Evolutionary conservation across 108 stramenopile species (phyloP), one percentile per base, ranked within the genome.

Genomic region (Seminavis robusta): DNA sequence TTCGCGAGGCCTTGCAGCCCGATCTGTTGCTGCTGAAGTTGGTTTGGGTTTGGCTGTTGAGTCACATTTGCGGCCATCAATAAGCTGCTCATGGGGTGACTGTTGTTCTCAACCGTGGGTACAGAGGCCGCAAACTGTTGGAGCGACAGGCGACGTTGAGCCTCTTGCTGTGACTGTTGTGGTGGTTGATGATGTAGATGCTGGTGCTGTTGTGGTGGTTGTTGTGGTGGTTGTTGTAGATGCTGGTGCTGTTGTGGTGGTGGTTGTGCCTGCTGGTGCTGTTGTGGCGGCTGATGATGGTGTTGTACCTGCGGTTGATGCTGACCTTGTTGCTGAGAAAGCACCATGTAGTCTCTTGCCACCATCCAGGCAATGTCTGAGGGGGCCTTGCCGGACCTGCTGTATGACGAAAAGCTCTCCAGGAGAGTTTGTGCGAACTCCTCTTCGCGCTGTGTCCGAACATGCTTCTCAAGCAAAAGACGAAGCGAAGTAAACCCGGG

Each of bases 331-430:
- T 42, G 61, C 8, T 68, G 59, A 16, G 63, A 54, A 46, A 71
- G 51, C 24, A 86, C 69, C 54, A 80, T 74, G 51, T 49, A 91
- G 47, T 91, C 89, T 19, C 89, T 56, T 29, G 77, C 73, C 24
- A 84, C 67, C 78, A 87, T 71, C 59, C 71, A 56, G 11, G 79
- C 76, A 47, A 78, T 76, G 20, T 86, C 83, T 19, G 45, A n/a
- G 2, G 56, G 36, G 4, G 65, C 31, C 8, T 77, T 54, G 1
- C 79, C 74, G n/a, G 72, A 61, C 10, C 53, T 31, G 11, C 68
- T 25, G 55, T 85, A 85, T 0, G 80, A 81, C 19, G 70, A 60
- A 41, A 70, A 87, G 27, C 76, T 76, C 15, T 64, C 56, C 4
- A 91, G 49, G 6, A 81, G 69, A 2, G 69, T 67, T 6, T 52